Base-by-base conservation (phyloP, 345 rosid genomes). In the Citrus medica region DNA sequence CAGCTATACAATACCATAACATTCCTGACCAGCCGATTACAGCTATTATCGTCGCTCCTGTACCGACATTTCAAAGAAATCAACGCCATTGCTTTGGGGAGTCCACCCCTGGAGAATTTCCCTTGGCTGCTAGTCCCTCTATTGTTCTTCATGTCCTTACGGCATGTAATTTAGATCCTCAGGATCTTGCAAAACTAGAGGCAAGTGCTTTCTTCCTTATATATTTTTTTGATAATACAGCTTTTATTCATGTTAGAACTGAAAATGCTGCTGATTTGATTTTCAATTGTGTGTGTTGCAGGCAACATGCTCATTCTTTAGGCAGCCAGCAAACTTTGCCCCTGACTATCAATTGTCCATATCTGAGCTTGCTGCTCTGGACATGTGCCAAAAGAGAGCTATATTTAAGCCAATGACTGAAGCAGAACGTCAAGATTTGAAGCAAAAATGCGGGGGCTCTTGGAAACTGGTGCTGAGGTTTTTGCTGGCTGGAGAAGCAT, bases 281-380 rank as follows among this genome's bases (percentile, higher is more conserved):
- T 89, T 83, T 61, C 77, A 80, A 59, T 65, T 75, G 67, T 68
- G 72, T 30, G 46, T 81, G 62, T 79, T 85, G 89, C 92, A 96
- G 99, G 98, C 90, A 66, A 92, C 99, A 70, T 91, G 99, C 77
- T 94, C 91, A 56, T 96, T 93, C 91, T 96, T 96, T 80, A 91
- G 98, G 89, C 95, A 87, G 88, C 95, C 94, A 13, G 99, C 97
- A 73, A 91, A 90, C 77, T 90, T 94, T 56, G 62, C 88, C 83
- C 99, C 99, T 8, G 97, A 96, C 82, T 76, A 67, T 82, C 90
- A 83, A 75, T 86, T 96, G 67, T 91, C 97, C 60, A 91, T 94
- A 79, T 83, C 98, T 6, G 99, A 96, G 91, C 89, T 94, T 78
- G 98, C 98, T n/a, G 99, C 99, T 79, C 88, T 92, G 63, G 99